Evolutionary conservation across 257 asterid genomes (phyloP).

Genomic region (Solanum gandarillasii): DNA sequence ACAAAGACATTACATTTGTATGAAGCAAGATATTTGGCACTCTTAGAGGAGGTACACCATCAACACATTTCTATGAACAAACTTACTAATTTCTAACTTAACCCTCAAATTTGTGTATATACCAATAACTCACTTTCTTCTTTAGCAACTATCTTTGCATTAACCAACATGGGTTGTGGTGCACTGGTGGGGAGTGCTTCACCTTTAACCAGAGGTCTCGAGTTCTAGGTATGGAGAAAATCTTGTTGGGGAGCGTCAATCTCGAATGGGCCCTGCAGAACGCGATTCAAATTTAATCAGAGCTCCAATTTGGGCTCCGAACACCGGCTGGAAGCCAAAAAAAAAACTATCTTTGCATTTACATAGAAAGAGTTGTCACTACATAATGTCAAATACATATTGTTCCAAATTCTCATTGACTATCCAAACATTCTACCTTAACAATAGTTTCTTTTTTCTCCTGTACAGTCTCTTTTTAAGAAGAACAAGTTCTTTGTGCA

Average conservation of each 20-base stretch:
- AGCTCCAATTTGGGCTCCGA: too few species aligned
- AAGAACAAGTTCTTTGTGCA: conserved; percentile 63
- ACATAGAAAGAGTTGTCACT: neutral
- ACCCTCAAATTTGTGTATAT: neutral
- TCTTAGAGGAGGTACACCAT: conserved; percentile 62
- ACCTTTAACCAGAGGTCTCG: too few species aligned
- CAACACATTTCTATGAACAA: too few species aligned
- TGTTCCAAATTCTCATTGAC: too few species aligned
- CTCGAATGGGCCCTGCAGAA: too few species aligned
- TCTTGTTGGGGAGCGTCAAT: too few species aligned
- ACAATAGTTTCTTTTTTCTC: neutral
- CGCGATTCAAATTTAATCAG: too few species aligned
- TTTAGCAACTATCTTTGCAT: too few species aligned
- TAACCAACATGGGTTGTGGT: too few species aligned
- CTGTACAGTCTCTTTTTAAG: conserved; percentile 40
- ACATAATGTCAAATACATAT: neutral
- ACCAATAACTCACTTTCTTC: neutral
- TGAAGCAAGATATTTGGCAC: conserved; percentile 76
- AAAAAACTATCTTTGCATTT: neutral
- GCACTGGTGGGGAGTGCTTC: too few species aligned
- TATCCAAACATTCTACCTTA: neutral
- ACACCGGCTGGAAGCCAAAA: too few species aligned
- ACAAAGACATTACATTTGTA: conserved; percentile 58
- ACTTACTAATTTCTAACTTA: neutral
- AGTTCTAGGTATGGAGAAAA: too few species aligned